Conservation (phyloP, 352 stramenopile genomes). For the Globisporangium canariense region DNA sequence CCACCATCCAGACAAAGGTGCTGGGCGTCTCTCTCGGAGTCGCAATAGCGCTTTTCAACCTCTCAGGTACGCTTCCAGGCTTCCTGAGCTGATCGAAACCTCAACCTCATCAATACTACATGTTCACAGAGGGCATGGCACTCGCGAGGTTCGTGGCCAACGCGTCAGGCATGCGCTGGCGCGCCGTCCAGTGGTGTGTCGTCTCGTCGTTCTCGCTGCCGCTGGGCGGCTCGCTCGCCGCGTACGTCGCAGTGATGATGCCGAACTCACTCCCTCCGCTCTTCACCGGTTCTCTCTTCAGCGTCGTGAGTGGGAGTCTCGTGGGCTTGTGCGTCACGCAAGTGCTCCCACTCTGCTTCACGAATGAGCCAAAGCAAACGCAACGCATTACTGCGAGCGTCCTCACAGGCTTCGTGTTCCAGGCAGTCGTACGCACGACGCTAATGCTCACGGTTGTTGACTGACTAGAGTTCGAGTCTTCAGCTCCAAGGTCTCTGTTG, state of each 20-base stretch:
- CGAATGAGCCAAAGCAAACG: not conserved
- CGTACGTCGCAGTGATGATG: not conserved
- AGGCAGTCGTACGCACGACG: not conserved
- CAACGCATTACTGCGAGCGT: not conserved
- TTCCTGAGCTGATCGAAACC: not conserved
- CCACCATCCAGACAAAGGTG: not conserved
- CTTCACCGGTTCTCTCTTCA: not conserved
- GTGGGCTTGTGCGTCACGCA: not conserved
- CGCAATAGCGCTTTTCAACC: not conserved
- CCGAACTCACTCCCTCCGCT: not conserved
- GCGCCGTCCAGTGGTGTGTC: not conserved
- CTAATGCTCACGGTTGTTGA: not conserved
- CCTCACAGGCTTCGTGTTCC: not conserved
- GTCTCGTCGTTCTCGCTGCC: not conserved
- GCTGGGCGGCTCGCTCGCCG: not conserved
- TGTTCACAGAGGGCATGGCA: not conserved
- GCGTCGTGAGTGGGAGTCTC: not conserved
- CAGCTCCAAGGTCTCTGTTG: not conserved
- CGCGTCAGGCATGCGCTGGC: not conserved
- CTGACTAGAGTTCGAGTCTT: not conserved
- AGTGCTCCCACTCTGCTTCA: constrained; percentile 4
- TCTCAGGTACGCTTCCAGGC: not conserved
- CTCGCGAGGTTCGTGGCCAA: not conserved
- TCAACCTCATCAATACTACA: not conserved
- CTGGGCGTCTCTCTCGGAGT: not conserved